Conservation (phyloP, 2,329 filamentous ascomycete species). For the Gnomoniopsis smithogilvyi region DNA sequence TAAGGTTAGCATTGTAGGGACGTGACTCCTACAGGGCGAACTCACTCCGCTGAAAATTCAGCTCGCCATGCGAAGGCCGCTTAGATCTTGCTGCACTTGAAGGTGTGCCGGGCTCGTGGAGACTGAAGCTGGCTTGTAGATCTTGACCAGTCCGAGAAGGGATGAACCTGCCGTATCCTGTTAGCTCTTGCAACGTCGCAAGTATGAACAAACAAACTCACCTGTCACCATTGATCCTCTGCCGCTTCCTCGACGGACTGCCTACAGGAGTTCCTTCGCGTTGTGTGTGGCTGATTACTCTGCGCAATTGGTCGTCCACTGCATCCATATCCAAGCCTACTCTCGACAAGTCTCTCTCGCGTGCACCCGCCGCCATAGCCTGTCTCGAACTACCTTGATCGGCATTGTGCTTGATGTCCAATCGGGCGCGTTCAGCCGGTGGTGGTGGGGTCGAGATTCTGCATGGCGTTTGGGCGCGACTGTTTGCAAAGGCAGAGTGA, state of each 20-base stretch:
- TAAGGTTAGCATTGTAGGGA: constrained; percentile 20
- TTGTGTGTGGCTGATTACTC: constrained; percentile 48
- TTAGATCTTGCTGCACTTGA: constrained; percentile 84
- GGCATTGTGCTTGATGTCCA: constrained; percentile 38
- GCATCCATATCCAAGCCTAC: constrained; percentile 45
- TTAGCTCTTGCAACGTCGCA: constrained; percentile 6
- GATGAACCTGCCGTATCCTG: constrained; percentile 68
- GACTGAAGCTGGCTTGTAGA: constrained; percentile 85
- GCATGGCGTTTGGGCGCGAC: constrained; percentile 19
- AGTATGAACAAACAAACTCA: constrained; percentile 35
- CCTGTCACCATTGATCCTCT: constrained; percentile 61
- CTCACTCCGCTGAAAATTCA: constrained; percentile 91
- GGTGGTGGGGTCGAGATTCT: constrained; percentile 24
- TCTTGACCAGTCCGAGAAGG: constrained; percentile 92
- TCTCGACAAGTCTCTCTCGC: constrained; percentile 34
- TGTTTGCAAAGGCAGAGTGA: constrained; percentile 15
- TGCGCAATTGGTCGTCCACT: constrained; percentile 47
- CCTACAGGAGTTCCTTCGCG: constrained; percentile 50
- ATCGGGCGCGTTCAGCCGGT: constrained; percentile 38
- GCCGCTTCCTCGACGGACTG: constrained; percentile 57
- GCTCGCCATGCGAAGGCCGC: constrained; percentile 80
- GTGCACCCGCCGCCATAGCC: constrained; percentile 30
- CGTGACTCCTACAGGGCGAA: constrained; percentile 4
- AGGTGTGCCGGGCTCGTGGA: constrained; percentile 90
- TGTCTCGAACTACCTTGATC: constrained; percentile 32